Evolutionary conservation across 108 stramenopile species (phyloP).

Genomic region (Nannochloropsis salina): DNA sequence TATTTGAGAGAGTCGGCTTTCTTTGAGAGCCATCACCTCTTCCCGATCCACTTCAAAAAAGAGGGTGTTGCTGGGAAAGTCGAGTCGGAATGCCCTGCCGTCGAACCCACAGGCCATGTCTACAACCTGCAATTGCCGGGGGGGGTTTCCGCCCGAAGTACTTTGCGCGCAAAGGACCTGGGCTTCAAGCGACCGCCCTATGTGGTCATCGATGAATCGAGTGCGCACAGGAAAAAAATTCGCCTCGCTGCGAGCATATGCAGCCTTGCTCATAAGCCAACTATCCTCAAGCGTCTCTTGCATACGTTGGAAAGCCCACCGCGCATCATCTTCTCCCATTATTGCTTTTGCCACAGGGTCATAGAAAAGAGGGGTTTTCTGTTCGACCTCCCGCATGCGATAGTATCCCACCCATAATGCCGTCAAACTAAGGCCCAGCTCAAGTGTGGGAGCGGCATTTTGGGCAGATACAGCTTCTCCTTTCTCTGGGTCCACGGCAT

Average conservation of each 20-base stretch:
- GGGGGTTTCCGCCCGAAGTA: background rate
- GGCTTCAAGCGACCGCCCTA: background rate
- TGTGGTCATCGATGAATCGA: constrained; percentile 1
- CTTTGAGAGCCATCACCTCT: background rate
- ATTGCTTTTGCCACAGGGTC: constrained; percentile 1
- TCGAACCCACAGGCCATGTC: background rate
- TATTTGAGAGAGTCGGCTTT: background rate
- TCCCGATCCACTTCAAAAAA: background rate
- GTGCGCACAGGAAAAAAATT: background rate
- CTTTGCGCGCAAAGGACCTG: background rate
- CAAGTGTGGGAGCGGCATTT: background rate
- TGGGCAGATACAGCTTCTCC: too few relatives aligned
- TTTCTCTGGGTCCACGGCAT: too few relatives aligned
- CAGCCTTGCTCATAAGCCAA: background rate
- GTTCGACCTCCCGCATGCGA: background rate
- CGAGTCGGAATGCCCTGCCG: background rate
- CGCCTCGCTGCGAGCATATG: background rate
- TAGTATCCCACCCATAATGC: background rate
- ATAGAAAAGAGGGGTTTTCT: background rate
- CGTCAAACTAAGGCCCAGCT: background rate
- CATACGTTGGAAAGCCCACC: background rate
- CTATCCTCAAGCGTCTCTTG: background rate
- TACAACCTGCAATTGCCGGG: background rate
- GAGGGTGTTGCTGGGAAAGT: background rate
- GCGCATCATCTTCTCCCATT: constrained; percentile 6